Evolutionary conservation across 83 land plant species (phyloP).

Genomic region (Picea abies): DNA sequence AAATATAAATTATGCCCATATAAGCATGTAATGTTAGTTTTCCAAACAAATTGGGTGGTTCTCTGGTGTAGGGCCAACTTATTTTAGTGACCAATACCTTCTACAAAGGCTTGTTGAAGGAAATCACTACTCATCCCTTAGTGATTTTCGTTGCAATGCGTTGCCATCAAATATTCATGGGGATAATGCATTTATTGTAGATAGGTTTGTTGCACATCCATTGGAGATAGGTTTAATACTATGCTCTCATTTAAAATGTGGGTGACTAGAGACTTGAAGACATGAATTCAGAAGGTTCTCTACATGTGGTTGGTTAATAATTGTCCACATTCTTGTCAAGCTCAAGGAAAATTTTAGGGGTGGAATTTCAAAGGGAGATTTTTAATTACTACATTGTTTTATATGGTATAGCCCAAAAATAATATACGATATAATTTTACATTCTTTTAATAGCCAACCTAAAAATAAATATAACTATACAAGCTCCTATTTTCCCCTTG

Average conservation of each 20-base stretch:
- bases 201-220: conserved; percentile 25
- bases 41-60: background rate
- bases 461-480: no score
- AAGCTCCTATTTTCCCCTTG: no score
- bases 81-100: conserved; percentile 3
- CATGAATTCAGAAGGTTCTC: conserved; percentile 22
- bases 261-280: conserved; percentile 17
- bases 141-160: background rate
- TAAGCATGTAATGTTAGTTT: background rate
- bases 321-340: conserved; percentile 23
- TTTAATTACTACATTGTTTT: no score
- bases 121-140: no score
- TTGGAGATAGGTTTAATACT: background rate
- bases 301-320: conserved; percentile 18
- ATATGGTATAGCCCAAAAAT: no score
- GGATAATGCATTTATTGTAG: conserved; percentile 30
- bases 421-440: no score
- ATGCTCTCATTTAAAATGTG: conserved; percentile 25
- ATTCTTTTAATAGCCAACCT: no score
- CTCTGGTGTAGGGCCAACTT: background rate
- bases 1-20: background rate
- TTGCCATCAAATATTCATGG: conserved; percentile 21
- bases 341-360: background rate
- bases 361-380: no score
- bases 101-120: background rate